Base-by-base conservation (phyloP, 805 yeast genomes). In the Yamadazyma scolyti region DNA sequence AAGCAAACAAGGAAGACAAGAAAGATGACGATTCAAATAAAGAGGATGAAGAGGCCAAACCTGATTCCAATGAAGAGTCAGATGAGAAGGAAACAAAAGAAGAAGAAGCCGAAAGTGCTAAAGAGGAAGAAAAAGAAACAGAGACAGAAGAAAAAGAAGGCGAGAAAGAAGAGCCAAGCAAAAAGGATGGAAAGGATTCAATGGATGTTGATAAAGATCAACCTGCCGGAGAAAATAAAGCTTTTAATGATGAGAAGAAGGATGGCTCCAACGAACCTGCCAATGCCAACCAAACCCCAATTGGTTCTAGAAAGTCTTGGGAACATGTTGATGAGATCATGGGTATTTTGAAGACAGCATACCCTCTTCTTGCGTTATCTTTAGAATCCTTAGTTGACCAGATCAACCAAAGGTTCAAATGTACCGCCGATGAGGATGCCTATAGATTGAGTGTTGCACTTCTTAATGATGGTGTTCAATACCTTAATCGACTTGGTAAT, bases 341-440 rank as follows among this genome's bases (percentile, higher is more conserved):
- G 84, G 93, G 94, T 14, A 89, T 93, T 33, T 65, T 94, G 54
- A 93, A 93, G 54, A 94, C 99, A 0, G 96, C 97, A 0, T 93
- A 89, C 55, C 99, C 99, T 2, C 63, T 93, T 31, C 63, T 93
- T 40, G 96, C 98, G 0, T 71, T 93, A 26, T 87, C 97, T 0
- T 69, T 94, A 42, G 99, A 93, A 57, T 87, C 97, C 0, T 63
- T 94, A 33, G 97, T 93, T 17, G 97, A 94, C 49, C 98, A 94
- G 63, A 86, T 93, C 33, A 82, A 81, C 48, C 96, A 88, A 53
- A 70, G 97, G 33, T 90, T 93, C 70, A 93, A 90, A 58, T 81
- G 95, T 21, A 82, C 84, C 26, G 85, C 93, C 1, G 98, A 93
- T 55, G 98, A 90, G 49, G 98, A 93, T 57, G 90, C 96, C 1